These are phyloP conservation scores for Periconia digitata DNA, from an alignment of 2,329 filamentous ascomycete genomes.

Conservation along the genomic window DNA sequence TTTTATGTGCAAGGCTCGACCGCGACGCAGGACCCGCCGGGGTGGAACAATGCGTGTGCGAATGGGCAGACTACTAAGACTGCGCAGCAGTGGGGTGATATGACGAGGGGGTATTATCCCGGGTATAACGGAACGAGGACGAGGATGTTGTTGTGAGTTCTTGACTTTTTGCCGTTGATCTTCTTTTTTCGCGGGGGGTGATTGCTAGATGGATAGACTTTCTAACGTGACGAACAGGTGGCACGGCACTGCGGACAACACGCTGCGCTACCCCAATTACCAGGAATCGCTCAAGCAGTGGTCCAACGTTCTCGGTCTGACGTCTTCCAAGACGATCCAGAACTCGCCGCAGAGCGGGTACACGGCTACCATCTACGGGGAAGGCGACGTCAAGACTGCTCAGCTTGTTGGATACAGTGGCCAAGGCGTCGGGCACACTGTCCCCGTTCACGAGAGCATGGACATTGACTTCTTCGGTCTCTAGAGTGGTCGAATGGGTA, in stretches of 20 bases:
- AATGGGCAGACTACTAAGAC: constrained; percentile 19
- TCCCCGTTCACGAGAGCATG: constrained; percentile 19
- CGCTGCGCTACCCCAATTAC: constrained; percentile 19
- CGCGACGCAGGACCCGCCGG: constrained; percentile 41
- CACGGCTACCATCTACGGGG: constrained; percentile 30
- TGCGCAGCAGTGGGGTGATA: constrained; percentile 19
- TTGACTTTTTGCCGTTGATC: neutral
- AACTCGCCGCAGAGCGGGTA: constrained; percentile 27
- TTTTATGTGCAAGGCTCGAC: constrained; percentile 39
- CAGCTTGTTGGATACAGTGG: constrained; percentile 27
- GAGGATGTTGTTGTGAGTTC: constrained; percentile 11
- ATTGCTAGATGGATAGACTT: too few species aligned
- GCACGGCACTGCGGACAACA: constrained; percentile 22
- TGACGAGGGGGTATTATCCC: constrained; percentile 14
- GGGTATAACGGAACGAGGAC: constrained; percentile 17
- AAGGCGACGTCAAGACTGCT: constrained; percentile 19
- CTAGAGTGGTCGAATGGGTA: neutral
- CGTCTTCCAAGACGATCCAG: constrained; percentile 14
- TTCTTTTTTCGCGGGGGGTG: neutral
- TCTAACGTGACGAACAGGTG: too few species aligned
- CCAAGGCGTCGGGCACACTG: constrained; percentile 26
- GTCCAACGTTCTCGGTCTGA: constrained; percentile 24
- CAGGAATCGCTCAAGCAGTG: constrained; percentile 33
- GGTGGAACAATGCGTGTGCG: constrained; percentile 21
- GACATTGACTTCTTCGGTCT: constrained; percentile 22